Base-by-base conservation (phyloP, 257 asterid species). In the Capsicum pubescens region DNA sequence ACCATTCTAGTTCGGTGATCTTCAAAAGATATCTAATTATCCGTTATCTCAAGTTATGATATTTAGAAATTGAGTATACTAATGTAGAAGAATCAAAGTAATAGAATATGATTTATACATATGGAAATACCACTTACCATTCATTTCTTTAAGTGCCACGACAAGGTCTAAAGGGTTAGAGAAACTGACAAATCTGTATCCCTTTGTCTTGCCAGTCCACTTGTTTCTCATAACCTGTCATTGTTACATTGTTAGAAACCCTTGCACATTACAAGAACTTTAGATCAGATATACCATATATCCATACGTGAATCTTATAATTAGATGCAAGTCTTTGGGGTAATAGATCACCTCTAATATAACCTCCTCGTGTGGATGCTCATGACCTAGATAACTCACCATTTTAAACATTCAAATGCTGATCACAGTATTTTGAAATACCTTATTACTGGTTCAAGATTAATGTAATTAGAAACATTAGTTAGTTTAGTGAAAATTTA, bases 61-160 rank as follows among this genome's bases (percentile, higher is more conserved):
- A 26, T 26, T 26, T 19, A 54, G 66, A 77, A 3, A 2, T 13
- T 17, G 60, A 21, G 15, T 63, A 61, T 32, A 67, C 14, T 32
- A 35, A 44, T 15, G 68, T 52, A 68, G 55, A 26, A 72, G 67
- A 83, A 17, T 21, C 54, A 56, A 6, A 4, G 48, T 39, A 77
- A 71, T n/a, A 52, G 15, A 2, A 46, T 55, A 5, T 39, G 60
- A 5, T 16, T 17, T 70, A 10, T 17, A 48, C 4, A 83, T 5
- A 9, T 7, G 59, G n/a, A 70, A 66, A 5, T 26, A 69, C 7
- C 17, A 84, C 88, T 88, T 80, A 95, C 98, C 98, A 59, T 94
- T 95, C 94, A 92, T 92, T 88, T 95, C 98, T 86, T 94, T 95
- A 57, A 95, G 87, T 15, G 98, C 98, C 26, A 85, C 97, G 16